Conservation (phyloP, 768 basidiomycete species). For the Russula brevipes region DNA sequence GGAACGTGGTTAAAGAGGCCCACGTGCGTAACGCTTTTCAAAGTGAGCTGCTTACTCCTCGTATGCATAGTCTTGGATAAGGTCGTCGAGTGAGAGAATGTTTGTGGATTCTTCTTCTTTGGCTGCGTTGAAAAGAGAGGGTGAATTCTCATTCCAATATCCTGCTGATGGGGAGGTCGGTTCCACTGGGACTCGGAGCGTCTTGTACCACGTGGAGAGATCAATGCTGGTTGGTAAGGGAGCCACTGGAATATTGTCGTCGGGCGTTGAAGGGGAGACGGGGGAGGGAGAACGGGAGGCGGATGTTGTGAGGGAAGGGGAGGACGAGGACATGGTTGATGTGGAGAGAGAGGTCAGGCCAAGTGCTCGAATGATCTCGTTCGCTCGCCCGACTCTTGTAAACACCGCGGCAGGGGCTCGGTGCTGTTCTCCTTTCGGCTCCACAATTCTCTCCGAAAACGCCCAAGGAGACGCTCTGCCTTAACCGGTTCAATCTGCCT, state of each 20-base stretch:
- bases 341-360: slow-evolving; percentile 1
- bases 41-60: slow-evolving; percentile 53
- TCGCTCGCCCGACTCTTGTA: background rate
- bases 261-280: slow-evolving; percentile 62
- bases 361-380: background rate
- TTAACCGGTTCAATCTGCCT: no score
- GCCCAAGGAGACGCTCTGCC: background rate
- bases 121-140: slow-evolving; percentile 36
- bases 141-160: slow-evolving; percentile 42
- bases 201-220: slow-evolving; percentile 54
- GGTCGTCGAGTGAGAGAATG: slow-evolving; percentile 66
- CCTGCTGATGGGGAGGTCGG: slow-evolving; percentile 34
- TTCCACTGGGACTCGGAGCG: slow-evolving; percentile 41
- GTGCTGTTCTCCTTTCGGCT: slow-evolving; percentile 7
- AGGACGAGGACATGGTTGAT: slow-evolving; percentile 46
- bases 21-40: slow-evolving; percentile 18
- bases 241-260: slow-evolving; percentile 49
- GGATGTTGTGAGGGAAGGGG: slow-evolving; percentile 46
- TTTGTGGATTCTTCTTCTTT: slow-evolving; percentile 50
- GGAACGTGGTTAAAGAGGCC: slow-evolving; percentile 19
- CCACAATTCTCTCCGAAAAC: slow-evolving; percentile 13
- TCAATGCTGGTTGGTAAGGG: slow-evolving; percentile 50
- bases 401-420: background rate
- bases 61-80: slow-evolving; percentile 69
- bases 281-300: slow-evolving; percentile 70